Base-by-base conservation (phyloP, 768 basidiomycete genomes). In the Mycena vulgaris region DNA sequence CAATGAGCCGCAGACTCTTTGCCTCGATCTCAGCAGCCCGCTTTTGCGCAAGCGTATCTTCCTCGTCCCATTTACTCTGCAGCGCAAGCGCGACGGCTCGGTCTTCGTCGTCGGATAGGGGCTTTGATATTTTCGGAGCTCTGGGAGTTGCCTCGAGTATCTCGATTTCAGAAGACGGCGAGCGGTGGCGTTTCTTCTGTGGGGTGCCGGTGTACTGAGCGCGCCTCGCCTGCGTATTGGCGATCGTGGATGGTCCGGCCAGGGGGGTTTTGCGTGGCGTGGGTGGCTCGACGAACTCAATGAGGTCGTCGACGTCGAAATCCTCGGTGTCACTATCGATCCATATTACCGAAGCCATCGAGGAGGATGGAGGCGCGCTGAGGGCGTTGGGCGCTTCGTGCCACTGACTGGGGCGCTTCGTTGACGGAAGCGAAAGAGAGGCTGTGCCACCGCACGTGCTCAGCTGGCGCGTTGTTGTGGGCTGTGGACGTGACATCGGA, bases 281-380 rank as follows among this genome's bases (percentile, higher is more conserved):
- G 1, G 62, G 56, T 2, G 40, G 21, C 49, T 69, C 68, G 48
- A 64, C 19, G 31, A 69, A 52, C 31, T 69, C 68, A 19, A 69
- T 40, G 11, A 68, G 6, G 10, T 68, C 67, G 31, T 64, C 68
- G 3, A 8, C 42, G 14, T n/a, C n/a, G n/a, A n/a, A n/a, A n/a
- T 60, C 51, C 14, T 64, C 63, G 3, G 25, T 27, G 31, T 69
- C 68, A 30, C 68, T 69, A 56, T 69, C 68, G 14, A 69, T 23
- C 68, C 68, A 69, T 2, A 69, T 69, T 23, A 69, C 49, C 1
- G 68, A 45, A 17, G 35, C 33, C 64, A 40, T 58, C 30, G 3
- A 4, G 35, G 10, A 21, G 4, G 21, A 35, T 35, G 13, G 33
- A 35, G 7, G 33, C 33, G 33, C 33, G 33, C 33, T 35, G n/a